phyloP scores from a whole-genome alignment of 2,329 filamentous ascomycete genomes.

The Calonectria crousiana region DNA sequence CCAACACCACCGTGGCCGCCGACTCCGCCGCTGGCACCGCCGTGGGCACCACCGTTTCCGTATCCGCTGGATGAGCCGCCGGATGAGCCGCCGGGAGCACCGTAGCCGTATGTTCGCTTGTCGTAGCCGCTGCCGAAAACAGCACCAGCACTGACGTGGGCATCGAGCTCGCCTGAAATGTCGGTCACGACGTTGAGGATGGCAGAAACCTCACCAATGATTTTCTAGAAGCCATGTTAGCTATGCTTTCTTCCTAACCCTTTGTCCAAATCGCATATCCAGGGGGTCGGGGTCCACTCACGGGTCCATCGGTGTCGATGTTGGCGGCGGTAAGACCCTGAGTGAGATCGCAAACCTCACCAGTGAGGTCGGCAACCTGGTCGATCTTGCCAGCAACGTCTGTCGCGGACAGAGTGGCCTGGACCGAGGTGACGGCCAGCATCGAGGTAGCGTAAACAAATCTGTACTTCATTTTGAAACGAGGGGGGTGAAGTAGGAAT shows the following conservation, averaged over 20 bases:
- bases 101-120: not conserved
- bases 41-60: not conserved
- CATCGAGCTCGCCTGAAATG: not conserved
- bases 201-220: not conserved
- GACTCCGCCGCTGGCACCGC: not conserved
- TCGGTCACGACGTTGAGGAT: not conserved
- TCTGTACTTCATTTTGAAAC: slow-evolving; percentile 9
- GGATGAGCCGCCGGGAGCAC: not conserved
- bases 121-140: not conserved
- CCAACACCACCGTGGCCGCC: not conserved
- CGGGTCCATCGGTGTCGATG: not conserved
- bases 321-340: not conserved
- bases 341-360: not conserved
- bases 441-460: slow-evolving; percentile 7
- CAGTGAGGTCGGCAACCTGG: not conserved
- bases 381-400: not conserved
- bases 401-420: slow-evolving; percentile 1
- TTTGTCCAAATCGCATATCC: not conserved
- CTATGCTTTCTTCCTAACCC: not conserved
- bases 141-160: not conserved
- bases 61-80: not conserved
- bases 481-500: not conserved
- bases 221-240: not conserved
- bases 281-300: not conserved
- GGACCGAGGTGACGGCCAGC: slow-evolving; percentile 4